Percentiles rank a stretch among this genome's conserved stretches.
Evolutionary conservation across 192 early-diverging fungal species (phyloP).

Genomic region (Linnemannia hyalina): DNA sequence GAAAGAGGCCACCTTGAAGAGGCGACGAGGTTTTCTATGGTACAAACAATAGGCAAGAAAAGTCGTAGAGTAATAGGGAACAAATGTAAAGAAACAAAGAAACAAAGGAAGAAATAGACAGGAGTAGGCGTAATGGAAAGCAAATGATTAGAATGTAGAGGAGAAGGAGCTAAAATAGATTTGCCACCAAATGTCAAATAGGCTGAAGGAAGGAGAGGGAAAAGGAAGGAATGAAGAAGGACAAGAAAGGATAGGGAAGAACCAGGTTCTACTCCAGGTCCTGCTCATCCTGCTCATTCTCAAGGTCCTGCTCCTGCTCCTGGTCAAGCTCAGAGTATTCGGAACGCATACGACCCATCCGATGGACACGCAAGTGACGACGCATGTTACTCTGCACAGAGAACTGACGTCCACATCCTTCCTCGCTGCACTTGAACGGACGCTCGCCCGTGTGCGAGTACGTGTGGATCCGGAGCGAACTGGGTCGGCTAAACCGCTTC

Average conservation of each 20-base stretch:
- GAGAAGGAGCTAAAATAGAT: background rate
- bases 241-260: background rate
- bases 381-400: conserved; percentile 83
- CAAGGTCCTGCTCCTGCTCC: conserved; percentile 5
- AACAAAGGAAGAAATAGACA: conserved; percentile 3
- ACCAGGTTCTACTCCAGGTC: background rate
- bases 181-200: conserved; percentile 1
- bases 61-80: background rate
- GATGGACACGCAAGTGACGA: conserved; percentile 74
- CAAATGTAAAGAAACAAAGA: background rate
- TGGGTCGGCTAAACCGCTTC: conserved; percentile 79
- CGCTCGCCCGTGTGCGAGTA: conserved; percentile 85
- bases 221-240: background rate
- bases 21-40: background rate
- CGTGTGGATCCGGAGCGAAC: conserved; percentile 75
- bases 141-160: background rate
- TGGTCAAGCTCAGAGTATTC: conserved; percentile 18
- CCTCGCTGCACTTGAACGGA: conserved; percentile 73
- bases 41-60: background rate
- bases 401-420: conserved; percentile 76
- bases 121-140: background rate
- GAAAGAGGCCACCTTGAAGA: background rate
- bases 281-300: conserved; percentile 10
- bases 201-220: background rate
- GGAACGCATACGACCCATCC: conserved; percentile 50